Evolutionary conservation across 768 basidiomycete genomes (phyloP).

Genomic region (Lactifluus rugatus): DNA sequence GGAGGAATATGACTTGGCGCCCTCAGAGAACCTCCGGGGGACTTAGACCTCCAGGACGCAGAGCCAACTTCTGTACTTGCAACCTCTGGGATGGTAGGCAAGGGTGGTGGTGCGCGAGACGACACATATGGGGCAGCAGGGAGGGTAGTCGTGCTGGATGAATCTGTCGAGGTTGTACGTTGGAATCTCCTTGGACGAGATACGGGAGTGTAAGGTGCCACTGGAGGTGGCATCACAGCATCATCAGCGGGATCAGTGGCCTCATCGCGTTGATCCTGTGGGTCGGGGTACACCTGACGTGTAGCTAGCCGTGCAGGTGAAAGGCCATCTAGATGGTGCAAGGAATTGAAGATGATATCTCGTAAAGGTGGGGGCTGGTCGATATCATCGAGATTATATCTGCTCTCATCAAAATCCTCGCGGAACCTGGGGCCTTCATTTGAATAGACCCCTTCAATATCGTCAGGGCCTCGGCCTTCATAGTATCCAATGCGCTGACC

Average conservation of each 20-base stretch:
- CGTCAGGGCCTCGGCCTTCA: conserved; percentile 1
- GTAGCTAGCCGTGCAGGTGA: not conserved
- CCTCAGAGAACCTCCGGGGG: not conserved
- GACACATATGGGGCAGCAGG: conserved; percentile 7
- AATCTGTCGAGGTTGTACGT: conserved; percentile 1
- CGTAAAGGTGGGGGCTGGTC: conserved; percentile 3
- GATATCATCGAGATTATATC: conserved; percentile 4
- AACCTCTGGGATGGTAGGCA: conserved; percentile 19
- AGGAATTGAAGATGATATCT: not conserved
- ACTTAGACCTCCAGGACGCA: not conserved
- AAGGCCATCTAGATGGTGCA: not conserved
- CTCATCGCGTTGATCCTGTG: not conserved
- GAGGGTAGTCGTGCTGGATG: conserved; percentile 16
- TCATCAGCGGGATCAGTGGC: not conserved
- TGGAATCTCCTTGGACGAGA: not conserved
- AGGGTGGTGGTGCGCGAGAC: conserved; percentile 6
- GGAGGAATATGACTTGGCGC: not conserved
- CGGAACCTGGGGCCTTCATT: conserved; percentile 6
- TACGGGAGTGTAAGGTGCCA: not conserved
- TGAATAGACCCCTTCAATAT: not conserved
- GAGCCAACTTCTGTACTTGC: conserved; percentile 13
- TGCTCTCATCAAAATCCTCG: conserved; percentile 6
- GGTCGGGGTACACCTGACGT: not conserved
- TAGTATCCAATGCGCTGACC: conserved; percentile 17
- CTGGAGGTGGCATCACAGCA: not conserved